Evolutionary conservation across 352 stramenopile species (phyloP).

Genomic region (Globisporangium mamillatum): DNA sequence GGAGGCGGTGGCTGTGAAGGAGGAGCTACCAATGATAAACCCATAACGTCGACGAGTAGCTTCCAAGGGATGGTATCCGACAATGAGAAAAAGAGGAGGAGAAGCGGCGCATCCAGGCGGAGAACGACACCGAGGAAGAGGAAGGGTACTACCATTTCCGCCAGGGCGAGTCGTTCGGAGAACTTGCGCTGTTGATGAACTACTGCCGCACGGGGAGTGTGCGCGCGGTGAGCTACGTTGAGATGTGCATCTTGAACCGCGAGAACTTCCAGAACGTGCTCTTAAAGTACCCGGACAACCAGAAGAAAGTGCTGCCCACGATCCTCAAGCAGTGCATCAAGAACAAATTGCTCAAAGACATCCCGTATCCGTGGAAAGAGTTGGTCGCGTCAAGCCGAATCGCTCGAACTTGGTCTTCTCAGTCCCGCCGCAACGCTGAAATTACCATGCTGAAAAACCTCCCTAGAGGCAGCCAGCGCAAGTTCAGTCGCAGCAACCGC

Average conservation of each 20-base stretch:
- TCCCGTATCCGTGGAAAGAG: conserved; percentile 8
- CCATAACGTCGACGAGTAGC: neutral
- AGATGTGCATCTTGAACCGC: conserved; percentile 48
- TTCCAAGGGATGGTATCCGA: conserved; percentile 15
- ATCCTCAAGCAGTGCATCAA: conserved; percentile 6
- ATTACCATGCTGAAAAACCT: neutral
- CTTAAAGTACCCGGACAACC: conserved; percentile 32
- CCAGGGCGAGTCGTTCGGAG: conserved; percentile 41
- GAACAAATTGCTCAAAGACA: conserved; percentile 8
- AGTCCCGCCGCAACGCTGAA: neutral
- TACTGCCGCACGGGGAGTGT: conserved; percentile 44
- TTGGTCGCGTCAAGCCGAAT: neutral
- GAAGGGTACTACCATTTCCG: conserved; percentile 1
- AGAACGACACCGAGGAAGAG: neutral
- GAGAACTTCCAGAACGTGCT: conserved; percentile 39
- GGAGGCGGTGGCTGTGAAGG: neutral
- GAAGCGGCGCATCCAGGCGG: neutral
- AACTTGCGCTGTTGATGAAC: conserved; percentile 55
- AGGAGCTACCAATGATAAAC: neutral
- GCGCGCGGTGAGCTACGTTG: conserved; percentile 41
- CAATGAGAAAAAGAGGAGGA: neutral
- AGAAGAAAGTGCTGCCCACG: conserved; percentile 5
- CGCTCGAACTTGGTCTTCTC: no score
- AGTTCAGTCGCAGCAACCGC: conserved; percentile 7
- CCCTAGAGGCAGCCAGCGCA: neutral